Conservation (phyloP, 129 eudicot species). For the Flaveria bidentis region DNA sequence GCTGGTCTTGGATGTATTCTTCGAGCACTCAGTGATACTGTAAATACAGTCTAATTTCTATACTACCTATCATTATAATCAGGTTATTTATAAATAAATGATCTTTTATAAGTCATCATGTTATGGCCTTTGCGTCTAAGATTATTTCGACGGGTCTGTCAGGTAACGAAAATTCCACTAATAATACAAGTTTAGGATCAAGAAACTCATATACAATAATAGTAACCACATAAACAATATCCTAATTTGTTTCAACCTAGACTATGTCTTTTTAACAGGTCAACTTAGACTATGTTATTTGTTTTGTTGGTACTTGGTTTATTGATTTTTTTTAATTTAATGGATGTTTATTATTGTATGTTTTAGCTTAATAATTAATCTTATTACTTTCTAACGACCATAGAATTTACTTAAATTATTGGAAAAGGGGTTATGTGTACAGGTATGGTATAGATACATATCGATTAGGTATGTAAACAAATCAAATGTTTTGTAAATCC, state of each 20-base stretch:
- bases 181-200: not conserved
- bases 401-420: too few species aligned
- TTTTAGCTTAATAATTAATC: too few species aligned
- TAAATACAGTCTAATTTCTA: conserved; percentile 63
- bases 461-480: too few species aligned
- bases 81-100: conserved; percentile 13
- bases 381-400: too few species aligned
- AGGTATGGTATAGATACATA: too few species aligned
- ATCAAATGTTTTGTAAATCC: too few species aligned
- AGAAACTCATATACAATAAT: not conserved
- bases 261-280: not conserved
- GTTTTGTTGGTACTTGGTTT: not conserved
- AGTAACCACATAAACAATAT: not conserved
- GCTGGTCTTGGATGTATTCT: conserved; percentile 97
- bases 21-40: conserved; percentile 80
- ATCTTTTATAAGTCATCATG: not conserved
- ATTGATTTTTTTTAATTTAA: not conserved
- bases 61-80: conserved; percentile 1
- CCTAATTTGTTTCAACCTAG: not conserved
- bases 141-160: not conserved
- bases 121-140: not conserved
- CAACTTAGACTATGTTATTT: not conserved
- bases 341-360: not conserved
- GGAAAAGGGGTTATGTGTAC: too few species aligned
- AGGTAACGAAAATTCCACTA: not conserved